A percentile compares a stretch with the other conserved stretches of the same genome.
These are phyloP conservation scores for Trypanosoma mega DNA, from an alignment of 208 protist genomes.

Conservation along the genomic window DNA sequence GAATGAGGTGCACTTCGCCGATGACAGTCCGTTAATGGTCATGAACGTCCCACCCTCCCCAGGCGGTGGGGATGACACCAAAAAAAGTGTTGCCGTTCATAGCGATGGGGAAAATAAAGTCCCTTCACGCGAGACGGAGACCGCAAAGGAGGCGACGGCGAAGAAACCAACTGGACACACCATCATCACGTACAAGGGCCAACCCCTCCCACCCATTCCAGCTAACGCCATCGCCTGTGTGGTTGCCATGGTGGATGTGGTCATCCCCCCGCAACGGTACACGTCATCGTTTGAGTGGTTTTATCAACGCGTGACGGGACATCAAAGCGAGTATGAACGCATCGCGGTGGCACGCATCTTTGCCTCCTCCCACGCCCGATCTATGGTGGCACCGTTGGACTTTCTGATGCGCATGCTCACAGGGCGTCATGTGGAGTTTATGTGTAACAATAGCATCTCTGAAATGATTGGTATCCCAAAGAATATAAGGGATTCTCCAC, in stretches of 20 bases:
- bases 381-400: conserved; percentile 46
- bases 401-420: conserved; percentile 74
- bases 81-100: neutral
- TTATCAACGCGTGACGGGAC: conserved; percentile 70
- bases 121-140: neutral
- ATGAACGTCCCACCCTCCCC: neutral
- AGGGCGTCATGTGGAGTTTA: conserved; percentile 54
- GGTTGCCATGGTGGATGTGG: conserved; percentile 65
- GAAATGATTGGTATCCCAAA: conserved; percentile 55
- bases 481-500: conserved; percentile 50
- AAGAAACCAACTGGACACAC: conserved; percentile 24
- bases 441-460: conserved; percentile 42
- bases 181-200: conserved; percentile 35
- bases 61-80: neutral
- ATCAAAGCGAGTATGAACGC: conserved; percentile 73
- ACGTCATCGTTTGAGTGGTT: conserved; percentile 70
- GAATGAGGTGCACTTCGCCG: conserved; percentile 18
- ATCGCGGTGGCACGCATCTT: conserved; percentile 69
- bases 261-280: conserved; percentile 71
- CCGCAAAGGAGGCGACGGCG: conserved; percentile 4
- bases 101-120: neutral
- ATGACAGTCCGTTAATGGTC: conserved; percentile 9
- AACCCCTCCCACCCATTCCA: conserved; percentile 40
- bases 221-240: conserved; percentile 49
- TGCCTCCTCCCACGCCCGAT: conserved; percentile 45